Base-by-base conservation (phyloP, 2,329 filamentous ascomycete species). In the Fusarium papillatum region DNA sequence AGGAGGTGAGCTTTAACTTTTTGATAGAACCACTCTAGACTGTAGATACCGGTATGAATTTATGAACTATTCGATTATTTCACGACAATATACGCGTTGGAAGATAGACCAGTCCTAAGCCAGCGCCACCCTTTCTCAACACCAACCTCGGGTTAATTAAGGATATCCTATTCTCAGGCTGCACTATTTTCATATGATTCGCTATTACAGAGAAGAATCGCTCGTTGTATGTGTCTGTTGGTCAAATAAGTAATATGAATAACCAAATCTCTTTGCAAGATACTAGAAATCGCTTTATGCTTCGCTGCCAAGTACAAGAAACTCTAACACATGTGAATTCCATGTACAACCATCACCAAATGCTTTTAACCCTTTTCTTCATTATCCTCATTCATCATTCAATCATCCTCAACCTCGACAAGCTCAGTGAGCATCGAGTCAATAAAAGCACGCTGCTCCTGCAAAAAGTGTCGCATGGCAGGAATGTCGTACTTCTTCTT, bases 1-100 rank as follows among this genome's bases (percentile, higher is more conserved):
- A 84, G 69, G 83, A 86, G 48, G 81, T 83, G 38, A 80, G 75
- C 38, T 88, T 89, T 74, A 82, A 80, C 4, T 88, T 88, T 70
- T 74, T 83, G 29, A 69, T 89, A 31, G 83, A 87, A 70, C 72
- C 69, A 5, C 26, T 80, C 50, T 80, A 53, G 73, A 22, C 4
- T 34, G 36, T 43, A 36, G 0, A 60, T 24, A 48, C 43, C 22
- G 43, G 22, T 48, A 31, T 16, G 41, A 26, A 38, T 68, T 68
- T 13, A 72, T 60, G 50, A n/a, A n/a, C n/a, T n/a, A n/a, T n/a
- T n/a, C n/a, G n/a, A n/a, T n/a, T n/a, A n/a, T n/a, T n/a, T n/a
- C n/a, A n/a, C n/a, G n/a, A n/a, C n/a, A n/a, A n/a, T n/a, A n/a
- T n/a, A n/a, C n/a, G n/a, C n/a, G n/a, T n/a, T n/a, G n/a, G n/a